Percentiles rank a stretch among this genome's conserved stretches.
phyloP scores from a whole-genome alignment of 306 rosid genomes.

The Vigna radiata region DNA sequence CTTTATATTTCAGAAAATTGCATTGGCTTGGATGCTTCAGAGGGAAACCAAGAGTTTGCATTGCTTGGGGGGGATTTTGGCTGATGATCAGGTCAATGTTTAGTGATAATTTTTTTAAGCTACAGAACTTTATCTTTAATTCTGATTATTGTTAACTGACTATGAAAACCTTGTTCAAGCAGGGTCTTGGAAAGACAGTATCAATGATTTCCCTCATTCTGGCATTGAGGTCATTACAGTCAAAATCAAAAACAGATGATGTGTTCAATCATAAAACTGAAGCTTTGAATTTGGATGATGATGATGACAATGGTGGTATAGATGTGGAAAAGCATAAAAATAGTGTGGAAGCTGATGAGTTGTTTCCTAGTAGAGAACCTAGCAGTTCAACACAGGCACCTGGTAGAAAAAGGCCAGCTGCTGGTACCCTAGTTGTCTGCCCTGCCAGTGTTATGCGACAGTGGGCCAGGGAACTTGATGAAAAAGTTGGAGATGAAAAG shows the following conservation, averaged over 20 bases:
- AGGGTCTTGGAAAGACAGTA: constrained; percentile 99
- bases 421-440: constrained; percentile 96
- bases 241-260: constrained; percentile 70
- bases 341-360: constrained; percentile 48
- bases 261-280: constrained; percentile 62
- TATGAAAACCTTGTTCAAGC: constrained; percentile 47
- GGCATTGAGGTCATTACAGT: constrained; percentile 72
- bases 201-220: constrained; percentile 94
- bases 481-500: constrained; percentile 79
- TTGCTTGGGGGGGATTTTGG: constrained; percentile 97
- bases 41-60: constrained; percentile 94
- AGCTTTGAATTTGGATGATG: constrained; percentile 92
- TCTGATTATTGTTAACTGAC: constrained; percentile 33
- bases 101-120: constrained; percentile 32
- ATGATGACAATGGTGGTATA: constrained; percentile 66
- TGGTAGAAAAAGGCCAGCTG: constrained; percentile 88
- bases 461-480: constrained; percentile 95
- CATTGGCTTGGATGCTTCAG: constrained; percentile 96
- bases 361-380: constrained; percentile 46
- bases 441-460: constrained; percentile 98
- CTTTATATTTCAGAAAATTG: constrained; percentile 77
- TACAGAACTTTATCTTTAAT: constrained; percentile 18
- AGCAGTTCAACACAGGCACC: constrained; percentile 61
- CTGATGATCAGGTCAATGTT: constrained; percentile 91
- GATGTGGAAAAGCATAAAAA: constrained; percentile 54